phyloP scores from a whole-genome alignment of 2,329 filamentous ascomycete species.

The Cryphonectria japonica region DNA sequence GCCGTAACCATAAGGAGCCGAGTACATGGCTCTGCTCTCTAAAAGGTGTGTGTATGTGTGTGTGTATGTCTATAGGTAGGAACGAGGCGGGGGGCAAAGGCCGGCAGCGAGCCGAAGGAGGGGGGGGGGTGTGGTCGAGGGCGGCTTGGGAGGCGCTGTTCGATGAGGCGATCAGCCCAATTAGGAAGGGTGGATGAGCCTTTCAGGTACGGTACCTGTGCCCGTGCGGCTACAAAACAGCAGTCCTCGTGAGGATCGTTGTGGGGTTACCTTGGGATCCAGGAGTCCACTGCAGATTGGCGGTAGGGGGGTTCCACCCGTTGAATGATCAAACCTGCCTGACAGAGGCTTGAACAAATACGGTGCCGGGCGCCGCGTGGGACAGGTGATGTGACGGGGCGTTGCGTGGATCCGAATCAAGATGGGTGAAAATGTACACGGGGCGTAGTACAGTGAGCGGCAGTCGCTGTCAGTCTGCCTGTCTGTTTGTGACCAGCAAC shows the following conservation, averaged over 20 bases:
- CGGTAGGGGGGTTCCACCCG: slow-evolving; percentile 27
- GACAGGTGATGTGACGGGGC: slow-evolving; percentile 29
- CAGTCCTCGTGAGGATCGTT: slow-evolving; percentile 18
- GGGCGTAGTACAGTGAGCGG: slow-evolving; percentile 24
- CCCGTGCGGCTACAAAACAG: slow-evolving; percentile 19
- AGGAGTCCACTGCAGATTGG: slow-evolving; percentile 3
- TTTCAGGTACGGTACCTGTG: slow-evolving; percentile 27
- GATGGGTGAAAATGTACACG: slow-evolving; percentile 22
- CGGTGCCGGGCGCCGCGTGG: slow-evolving; percentile 27
- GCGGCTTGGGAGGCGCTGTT: slow-evolving; percentile 19
- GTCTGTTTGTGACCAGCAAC: slow-evolving; percentile 11
- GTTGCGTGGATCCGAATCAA: slow-evolving; percentile 22
- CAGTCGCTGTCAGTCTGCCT: slow-evolving; percentile 9
- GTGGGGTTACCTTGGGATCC: slow-evolving; percentile 29
- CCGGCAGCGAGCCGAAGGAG: slow-evolving; percentile 22
- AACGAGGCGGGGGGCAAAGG: slow-evolving; percentile 8
- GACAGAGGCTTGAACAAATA: slow-evolving; percentile 24
- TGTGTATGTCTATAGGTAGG: slow-evolving; percentile 3
- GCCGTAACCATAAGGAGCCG: slow-evolving; percentile 58
- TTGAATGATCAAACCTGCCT: slow-evolving; percentile 17
- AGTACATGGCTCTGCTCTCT: slow-evolving; percentile 53
- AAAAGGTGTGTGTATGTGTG: too few species aligned
- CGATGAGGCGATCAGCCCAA: slow-evolving; percentile 28
- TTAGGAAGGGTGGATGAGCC: slow-evolving; percentile 25
- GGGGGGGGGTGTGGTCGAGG: not conserved